phyloP scores from a whole-genome alignment of 306 rosid species.

The Fragaria nilgerrensis region DNA sequence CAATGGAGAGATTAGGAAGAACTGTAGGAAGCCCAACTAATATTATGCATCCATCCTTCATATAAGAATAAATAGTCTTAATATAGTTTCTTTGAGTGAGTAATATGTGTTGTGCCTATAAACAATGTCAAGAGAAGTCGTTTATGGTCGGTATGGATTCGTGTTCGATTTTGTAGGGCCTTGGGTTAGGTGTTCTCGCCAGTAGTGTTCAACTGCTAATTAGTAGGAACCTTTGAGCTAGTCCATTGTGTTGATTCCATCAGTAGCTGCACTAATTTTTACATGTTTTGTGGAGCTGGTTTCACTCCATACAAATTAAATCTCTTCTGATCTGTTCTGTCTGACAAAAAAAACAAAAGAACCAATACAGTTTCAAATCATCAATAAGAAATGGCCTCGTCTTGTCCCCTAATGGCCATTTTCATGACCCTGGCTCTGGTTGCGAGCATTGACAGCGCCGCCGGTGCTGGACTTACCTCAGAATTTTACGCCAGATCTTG shows the following conservation, averaged over 20 bases:
- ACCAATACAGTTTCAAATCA: not conserved
- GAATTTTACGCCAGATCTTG: constrained; percentile 46
- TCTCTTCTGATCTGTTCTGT: not conserved
- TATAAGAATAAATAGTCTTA: not conserved
- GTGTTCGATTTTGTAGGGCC: not conserved
- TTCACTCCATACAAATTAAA: not conserved
- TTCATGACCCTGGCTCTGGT: not conserved
- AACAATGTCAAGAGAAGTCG: not conserved
- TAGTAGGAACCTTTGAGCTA: not conserved
- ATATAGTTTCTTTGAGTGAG: not conserved
- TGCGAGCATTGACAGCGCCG: not conserved
- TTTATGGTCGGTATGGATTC: not conserved
- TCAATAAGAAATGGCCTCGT: not conserved
- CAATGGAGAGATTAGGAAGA: constrained; percentile 68
- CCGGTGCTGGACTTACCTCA: not conserved
- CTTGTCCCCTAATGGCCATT: not conserved
- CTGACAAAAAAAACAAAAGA: not conserved
- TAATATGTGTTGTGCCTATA: not conserved
- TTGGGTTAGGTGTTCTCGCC: too few species aligned
- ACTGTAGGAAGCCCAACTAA: constrained; percentile 63
- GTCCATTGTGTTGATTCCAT: not conserved
- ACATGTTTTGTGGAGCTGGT: not conserved
- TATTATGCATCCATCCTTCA: not conserved
- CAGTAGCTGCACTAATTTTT: not conserved
- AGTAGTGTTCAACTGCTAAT: not conserved